Conservation (phyloP, 2,329 filamentous ascomycete species). For the Drechslera avenae region DNA sequence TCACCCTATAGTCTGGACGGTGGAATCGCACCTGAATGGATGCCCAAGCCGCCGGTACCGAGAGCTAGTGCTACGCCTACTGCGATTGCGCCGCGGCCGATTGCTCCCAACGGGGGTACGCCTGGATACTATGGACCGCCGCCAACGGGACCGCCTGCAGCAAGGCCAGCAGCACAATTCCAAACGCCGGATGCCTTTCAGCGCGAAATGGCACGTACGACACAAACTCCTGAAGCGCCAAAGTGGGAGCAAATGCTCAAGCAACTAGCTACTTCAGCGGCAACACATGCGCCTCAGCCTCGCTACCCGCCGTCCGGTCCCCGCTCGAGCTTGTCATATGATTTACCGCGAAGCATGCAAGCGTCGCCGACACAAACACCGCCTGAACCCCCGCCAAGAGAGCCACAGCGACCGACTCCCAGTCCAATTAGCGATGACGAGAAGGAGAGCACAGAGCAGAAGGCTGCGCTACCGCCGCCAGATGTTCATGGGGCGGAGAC, state of each 20-base stretch:
- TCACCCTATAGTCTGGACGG: conserved; percentile 54
- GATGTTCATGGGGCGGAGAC: conserved; percentile 38
- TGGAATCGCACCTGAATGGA: conserved; percentile 50
- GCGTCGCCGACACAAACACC: conserved; percentile 20
- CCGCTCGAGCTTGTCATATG: conserved; percentile 20
- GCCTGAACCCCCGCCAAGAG: conserved; percentile 19
- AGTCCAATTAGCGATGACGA: conserved; percentile 44
- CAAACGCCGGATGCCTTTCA: conserved; percentile 54
- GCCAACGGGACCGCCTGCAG: conserved; percentile 18
- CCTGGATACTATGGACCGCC: conserved; percentile 18
- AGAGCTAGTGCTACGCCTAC: conserved; percentile 14
- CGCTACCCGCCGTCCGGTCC: conserved; percentile 20
- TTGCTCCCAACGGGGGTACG: conserved; percentile 12
- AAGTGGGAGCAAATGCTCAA: conserved; percentile 46
- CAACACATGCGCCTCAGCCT: conserved; percentile 23
- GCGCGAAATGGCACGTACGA: conserved; percentile 43
- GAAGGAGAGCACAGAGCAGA: conserved; percentile 17
- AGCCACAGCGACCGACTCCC: conserved; percentile 37
- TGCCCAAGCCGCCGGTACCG: conserved; percentile 31
- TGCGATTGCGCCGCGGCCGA: conserved; percentile 22
- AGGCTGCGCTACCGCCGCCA: conserved; percentile 8
- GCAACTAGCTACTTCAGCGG: conserved; percentile 28
- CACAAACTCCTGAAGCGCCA: conserved; percentile 25
- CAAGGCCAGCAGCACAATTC: conserved; percentile 47
- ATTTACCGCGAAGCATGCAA: conserved; percentile 18